Base-by-base conservation (phyloP, 78 protist species). In the Dictyostelium capitatum region DNA sequence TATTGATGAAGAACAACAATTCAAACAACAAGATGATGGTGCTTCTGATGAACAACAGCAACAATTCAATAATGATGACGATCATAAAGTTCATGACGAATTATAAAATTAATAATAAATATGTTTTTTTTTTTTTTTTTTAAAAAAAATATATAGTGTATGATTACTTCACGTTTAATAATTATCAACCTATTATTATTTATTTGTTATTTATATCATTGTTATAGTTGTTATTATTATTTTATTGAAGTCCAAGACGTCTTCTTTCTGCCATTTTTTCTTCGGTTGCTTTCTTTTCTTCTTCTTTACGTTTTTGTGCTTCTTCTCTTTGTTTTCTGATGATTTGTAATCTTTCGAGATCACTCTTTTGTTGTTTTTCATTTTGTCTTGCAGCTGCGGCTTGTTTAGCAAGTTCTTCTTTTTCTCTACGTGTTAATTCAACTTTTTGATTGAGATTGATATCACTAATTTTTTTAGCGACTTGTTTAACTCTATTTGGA, bases 321-420 rank as follows among this genome's bases (percentile, higher is more conserved):
- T 87, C 92, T 77, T 87, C 92, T 87, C 92, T 87, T 87, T 87
- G 92, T 64, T 87, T 62, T 87, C 92, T 87, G 14, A 87, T 72
- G 46, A 87, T 7, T 65, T 75, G 56, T 28, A 87, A 59, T 77
- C 92, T 74, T 75, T 87, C 92, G 1, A 77, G 32, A 64, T 87
- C 92, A 30, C 83, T 82, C 7, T 57, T 77, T 77, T 74, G 84
- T 77, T 87, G 92, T 77, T 77, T 74, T 23, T 17, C 77, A 11
- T 32, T 51, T 48, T 50, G 51, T 64, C 43, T 87, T 65, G 59
- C 79, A 14, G 20, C 28, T 23, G 64, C 59, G 8, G 50, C 64
- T 87, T 87, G 92, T 64, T 75, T 87, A 19, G 78, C 79, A 25
- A 87, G 12, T 54, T 87, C 92, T 77, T 87, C 92, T 80, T 77